These are phyloP conservation scores for Suillus brevipes DNA, from an alignment of 768 basidiomycete genomes.

Conservation along the genomic window DNA sequence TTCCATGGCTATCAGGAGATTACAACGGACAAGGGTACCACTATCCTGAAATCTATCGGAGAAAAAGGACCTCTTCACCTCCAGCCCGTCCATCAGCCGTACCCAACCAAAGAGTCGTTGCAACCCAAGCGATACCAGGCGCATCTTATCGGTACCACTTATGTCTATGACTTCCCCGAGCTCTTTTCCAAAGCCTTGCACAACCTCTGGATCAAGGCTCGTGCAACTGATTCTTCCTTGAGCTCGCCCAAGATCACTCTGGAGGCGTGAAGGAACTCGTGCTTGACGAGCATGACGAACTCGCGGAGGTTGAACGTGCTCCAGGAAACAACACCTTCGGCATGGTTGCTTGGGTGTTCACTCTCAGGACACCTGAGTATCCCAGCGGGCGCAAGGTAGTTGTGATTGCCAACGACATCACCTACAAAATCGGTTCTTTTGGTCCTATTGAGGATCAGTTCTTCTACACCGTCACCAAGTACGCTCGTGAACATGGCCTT, in stretches of 20 bases:
- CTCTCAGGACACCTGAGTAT: conserved; percentile 87
- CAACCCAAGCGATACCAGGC: conserved; percentile 99
- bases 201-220: conserved; percentile 84
- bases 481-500: conserved; percentile 83
- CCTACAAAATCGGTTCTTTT: conserved; percentile 97
- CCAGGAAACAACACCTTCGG: conserved; percentile 94
- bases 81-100: conserved; percentile 89
- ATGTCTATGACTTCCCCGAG: conserved; percentile 99
- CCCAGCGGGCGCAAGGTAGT: conserved; percentile 85
- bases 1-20: conserved; percentile 99
- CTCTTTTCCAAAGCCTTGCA: conserved; percentile 96
- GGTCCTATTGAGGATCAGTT: conserved; percentile 94
- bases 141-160: conserved; percentile 96
- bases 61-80: conserved; percentile 96
- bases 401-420: conserved; percentile 97
- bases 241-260: conserved; percentile 76
- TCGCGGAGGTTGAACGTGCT: conserved; percentile 87
- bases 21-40: conserved; percentile 90
- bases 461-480: conserved; percentile 93
- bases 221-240: conserved; percentile 62
- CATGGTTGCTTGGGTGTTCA: conserved; percentile 99
- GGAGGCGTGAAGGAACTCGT: conserved; percentile 88
- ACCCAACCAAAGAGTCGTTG: conserved; percentile 96
- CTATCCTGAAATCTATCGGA: conserved; percentile 96
- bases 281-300: conserved; percentile 88